phyloP scores from a whole-genome alignment of 805 yeast species.

The Pichia nanzhaoensis region DNA sequence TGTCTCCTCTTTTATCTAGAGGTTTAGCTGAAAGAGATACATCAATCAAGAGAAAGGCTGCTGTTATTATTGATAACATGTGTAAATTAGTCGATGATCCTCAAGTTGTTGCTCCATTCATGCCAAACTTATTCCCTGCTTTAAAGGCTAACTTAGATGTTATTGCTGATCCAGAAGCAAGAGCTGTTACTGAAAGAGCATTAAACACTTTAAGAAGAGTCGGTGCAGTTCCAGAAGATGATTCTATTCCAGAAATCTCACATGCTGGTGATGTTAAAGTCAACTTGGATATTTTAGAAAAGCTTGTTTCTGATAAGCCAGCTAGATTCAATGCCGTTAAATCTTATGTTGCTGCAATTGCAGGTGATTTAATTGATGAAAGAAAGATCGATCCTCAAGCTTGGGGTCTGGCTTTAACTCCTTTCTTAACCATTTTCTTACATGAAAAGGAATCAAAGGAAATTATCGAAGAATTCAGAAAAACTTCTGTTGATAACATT shows the following conservation, averaged over 20 bases:
- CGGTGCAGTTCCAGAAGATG: slow-evolving; percentile 91
- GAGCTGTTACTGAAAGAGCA: slow-evolving; percentile 97
- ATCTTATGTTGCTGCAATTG: slow-evolving; percentile 87
- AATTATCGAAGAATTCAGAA: slow-evolving; percentile 89
- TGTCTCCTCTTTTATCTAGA: slow-evolving; percentile 98
- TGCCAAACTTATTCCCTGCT: slow-evolving; percentile 92
- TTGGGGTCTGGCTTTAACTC: slow-evolving; percentile 85
- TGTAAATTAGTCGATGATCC: slow-evolving; percentile 99
- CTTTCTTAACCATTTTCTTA: slow-evolving; percentile 92
- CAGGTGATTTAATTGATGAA: slow-evolving; percentile 98
- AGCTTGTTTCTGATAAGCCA: slow-evolving; percentile 62
- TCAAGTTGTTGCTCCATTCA: slow-evolving; percentile 99
- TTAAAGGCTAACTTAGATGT: slow-evolving; percentile 88
- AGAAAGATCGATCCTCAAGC: slow-evolving; percentile 87
- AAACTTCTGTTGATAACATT: slow-evolving; percentile 94
- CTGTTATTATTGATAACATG: slow-evolving; percentile 99
- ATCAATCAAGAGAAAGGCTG: slow-evolving; percentile 98
- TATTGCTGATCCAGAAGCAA: slow-evolving; percentile 99
- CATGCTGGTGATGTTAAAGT: slow-evolving; percentile 96
- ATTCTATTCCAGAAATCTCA: slow-evolving; percentile 91
- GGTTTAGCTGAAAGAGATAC: slow-evolving; percentile 99
- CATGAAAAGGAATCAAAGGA: slow-evolving; percentile 90
- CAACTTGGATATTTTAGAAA: slow-evolving; percentile 74
- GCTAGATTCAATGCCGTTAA: slow-evolving; percentile 73
- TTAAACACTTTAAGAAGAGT: slow-evolving; percentile 97